Evolutionary conservation across 129 eudicot genomes (phyloP).

Genomic region (Chrysanthemum seticuspe): DNA sequence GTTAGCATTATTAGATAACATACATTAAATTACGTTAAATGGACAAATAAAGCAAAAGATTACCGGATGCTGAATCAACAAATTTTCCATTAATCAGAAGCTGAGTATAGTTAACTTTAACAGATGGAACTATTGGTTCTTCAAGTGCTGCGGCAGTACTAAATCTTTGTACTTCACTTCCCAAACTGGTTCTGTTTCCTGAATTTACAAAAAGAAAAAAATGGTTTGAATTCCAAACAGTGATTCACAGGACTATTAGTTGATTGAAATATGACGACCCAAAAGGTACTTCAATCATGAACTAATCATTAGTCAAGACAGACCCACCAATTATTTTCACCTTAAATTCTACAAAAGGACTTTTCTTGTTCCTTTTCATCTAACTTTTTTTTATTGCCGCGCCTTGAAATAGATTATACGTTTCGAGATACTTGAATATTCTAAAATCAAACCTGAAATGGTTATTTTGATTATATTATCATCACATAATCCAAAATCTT

Average conservation of each 20-base stretch:
- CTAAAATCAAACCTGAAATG: too few relatives aligned
- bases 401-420: too few relatives aligned
- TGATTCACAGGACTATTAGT: not conserved
- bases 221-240: not conserved
- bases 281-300: not conserved
- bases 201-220: not conserved
- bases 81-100: constrained; percentile 64
- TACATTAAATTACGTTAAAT: not conserved
- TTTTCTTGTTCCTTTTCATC: not conserved
- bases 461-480: too few relatives aligned
- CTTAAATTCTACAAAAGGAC: not conserved
- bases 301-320: constrained; percentile 6
- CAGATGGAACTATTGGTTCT: constrained; percentile 52
- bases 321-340: constrained; percentile 6
- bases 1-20: not conserved
- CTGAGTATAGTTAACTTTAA: constrained; percentile 44
- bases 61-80: constrained; percentile 68
- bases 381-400: too few relatives aligned
- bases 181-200: constrained; percentile 35
- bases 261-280: not conserved
- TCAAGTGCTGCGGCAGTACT: constrained; percentile 47
- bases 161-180: constrained; percentile 27
- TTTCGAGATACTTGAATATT: too few relatives aligned
- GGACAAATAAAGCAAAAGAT: constrained; percentile 1
- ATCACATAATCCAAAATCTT: too few relatives aligned